These are phyloP conservation scores for Globisporangium radiosum DNA, from an alignment of 352 stramenopile species.

Conservation along the genomic window DNA sequence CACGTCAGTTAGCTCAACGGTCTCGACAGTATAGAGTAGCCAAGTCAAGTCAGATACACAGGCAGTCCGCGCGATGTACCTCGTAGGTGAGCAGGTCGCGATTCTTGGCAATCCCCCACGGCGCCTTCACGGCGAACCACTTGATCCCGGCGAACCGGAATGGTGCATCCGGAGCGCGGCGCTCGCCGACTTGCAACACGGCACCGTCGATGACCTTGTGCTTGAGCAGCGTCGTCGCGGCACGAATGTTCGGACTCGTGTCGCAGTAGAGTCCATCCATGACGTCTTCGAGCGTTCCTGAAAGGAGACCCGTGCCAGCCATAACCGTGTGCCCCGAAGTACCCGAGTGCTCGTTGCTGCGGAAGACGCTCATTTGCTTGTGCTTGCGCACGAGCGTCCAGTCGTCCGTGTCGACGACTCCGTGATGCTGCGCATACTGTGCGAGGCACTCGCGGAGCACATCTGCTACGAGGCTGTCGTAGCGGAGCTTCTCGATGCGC, in stretches of 20 bases:
- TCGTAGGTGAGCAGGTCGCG: slow-evolving; percentile 41
- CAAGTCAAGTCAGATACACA: too few relatives aligned
- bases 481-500: slow-evolving; percentile 4
- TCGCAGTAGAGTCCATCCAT: slow-evolving; percentile 44
- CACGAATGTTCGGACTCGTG: slow-evolving; percentile 27
- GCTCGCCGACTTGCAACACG: slow-evolving; percentile 24
- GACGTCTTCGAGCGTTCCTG: slow-evolving; percentile 20
- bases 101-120: slow-evolving; percentile 20
- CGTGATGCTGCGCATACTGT: slow-evolving; percentile 12
- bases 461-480: slow-evolving; percentile 5
- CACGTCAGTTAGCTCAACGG: too few relatives aligned
- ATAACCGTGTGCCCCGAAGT: slow-evolving; percentile 9
- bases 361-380: slow-evolving; percentile 16
- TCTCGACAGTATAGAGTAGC: too few relatives aligned
- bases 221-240: slow-evolving; percentile 25
- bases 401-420: slow-evolving; percentile 12
- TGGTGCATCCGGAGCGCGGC: slow-evolving; percentile 19
- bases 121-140: slow-evolving; percentile 25
- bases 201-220: slow-evolving; percentile 27
- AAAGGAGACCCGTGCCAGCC: slow-evolving; percentile 11
- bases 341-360: not conserved
- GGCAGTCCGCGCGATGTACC: not conserved
- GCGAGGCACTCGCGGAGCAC: slow-evolving; percentile 5
- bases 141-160: slow-evolving; percentile 47
- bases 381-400: slow-evolving; percentile 16